Conservation (phyloP, 148 eudicot genomes). For the Camellia sinensis region DNA sequence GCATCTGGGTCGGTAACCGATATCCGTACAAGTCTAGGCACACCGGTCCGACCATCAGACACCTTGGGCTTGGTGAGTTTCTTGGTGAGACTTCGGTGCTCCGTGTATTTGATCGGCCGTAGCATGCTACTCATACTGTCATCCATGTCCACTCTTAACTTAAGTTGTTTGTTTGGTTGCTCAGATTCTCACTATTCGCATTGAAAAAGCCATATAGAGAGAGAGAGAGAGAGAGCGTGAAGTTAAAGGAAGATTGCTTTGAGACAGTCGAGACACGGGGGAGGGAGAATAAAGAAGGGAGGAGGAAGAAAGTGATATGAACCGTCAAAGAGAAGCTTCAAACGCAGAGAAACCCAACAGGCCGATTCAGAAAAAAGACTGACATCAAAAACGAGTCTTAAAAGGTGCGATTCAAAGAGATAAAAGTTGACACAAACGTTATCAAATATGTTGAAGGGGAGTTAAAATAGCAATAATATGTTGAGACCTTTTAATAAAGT, state of each 20-base stretch:
- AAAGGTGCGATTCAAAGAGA: conserved; percentile 21
- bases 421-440: neutral
- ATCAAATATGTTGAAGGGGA: neutral
- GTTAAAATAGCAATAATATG: no score
- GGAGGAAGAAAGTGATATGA: conserved; percentile 13
- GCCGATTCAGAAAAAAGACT: conserved; percentile 16
- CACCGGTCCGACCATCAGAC: neutral
- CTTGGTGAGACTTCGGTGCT: conserved; percentile 34
- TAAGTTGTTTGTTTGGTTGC: neutral
- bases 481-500: no score
- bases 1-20: conserved; percentile 64
- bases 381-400: conserved; percentile 23
- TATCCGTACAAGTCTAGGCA: conserved; percentile 47
- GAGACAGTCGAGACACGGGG: conserved; percentile 14
- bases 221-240: neutral
- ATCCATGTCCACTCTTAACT: conserved; percentile 24
- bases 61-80: conserved; percentile 9
- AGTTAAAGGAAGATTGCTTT: conserved; percentile 12
- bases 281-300: conserved; percentile 12
- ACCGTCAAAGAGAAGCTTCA: conserved; percentile 31
- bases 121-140: conserved; percentile 17
- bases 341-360: conserved; percentile 15
- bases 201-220: neutral
- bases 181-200: conserved; percentile 12
- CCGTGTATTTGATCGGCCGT: conserved; percentile 58